Conservation (phyloP, 805 yeast genomes). For the Wickerhamomyces xylosicus region DNA sequence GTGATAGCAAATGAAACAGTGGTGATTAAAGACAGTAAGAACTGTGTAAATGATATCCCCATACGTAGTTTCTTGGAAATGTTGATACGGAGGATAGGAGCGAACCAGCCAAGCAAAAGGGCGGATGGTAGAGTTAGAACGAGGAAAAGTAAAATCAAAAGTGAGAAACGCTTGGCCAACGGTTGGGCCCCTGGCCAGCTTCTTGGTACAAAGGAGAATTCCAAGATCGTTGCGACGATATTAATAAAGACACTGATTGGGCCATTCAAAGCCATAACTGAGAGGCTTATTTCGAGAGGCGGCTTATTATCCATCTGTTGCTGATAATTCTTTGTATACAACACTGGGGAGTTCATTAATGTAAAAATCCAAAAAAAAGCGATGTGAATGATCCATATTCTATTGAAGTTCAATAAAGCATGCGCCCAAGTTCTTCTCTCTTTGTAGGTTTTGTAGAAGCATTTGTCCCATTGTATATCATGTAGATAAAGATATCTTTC, state of each 20-base stretch:
- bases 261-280: constrained; percentile 63
- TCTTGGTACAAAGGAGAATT: constrained; percentile 57
- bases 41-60: constrained; percentile 41
- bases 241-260: constrained; percentile 47
- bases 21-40: constrained; percentile 41
- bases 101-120: constrained; percentile 34
- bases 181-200: constrained; percentile 66
- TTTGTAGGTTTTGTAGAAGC: constrained; percentile 63
- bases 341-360: constrained; percentile 52
- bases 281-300: constrained; percentile 38
- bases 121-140: constrained; percentile 41
- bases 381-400: constrained; percentile 73
- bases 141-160: constrained; percentile 31
- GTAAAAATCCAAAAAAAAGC: constrained; percentile 74
- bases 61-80: constrained; percentile 24
- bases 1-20: constrained; percentile 47
- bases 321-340: constrained; percentile 50
- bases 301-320: constrained; percentile 52
- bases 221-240: constrained; percentile 44
- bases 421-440: constrained; percentile 77
- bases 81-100: constrained; percentile 16
- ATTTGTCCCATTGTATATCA: constrained; percentile 54
- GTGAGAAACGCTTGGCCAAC: constrained; percentile 33
- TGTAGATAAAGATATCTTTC: constrained; percentile 47
- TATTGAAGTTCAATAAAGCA: constrained; percentile 57